Base-by-base conservation (phyloP, 768 basidiomycete genomes). In the Naematelia aurantialba region DNA sequence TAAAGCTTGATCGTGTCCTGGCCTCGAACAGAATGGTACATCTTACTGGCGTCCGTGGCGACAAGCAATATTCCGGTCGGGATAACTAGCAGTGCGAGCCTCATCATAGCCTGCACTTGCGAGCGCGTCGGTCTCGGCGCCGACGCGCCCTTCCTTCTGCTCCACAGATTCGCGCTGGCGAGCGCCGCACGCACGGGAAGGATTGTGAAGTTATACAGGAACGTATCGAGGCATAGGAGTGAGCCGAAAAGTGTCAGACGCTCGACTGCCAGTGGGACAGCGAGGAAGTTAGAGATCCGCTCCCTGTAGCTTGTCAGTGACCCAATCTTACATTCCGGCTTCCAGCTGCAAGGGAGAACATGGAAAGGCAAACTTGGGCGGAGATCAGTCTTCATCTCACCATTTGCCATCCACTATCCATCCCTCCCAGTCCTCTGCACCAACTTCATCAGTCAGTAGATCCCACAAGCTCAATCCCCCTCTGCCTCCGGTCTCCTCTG, bases 1-100 rank as follows among this genome's bases (percentile, higher is more conserved):
- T 98, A 98, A 50, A 99, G 79, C 79, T 98, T 99, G 80, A 99
- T 94, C 1, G 91, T 96, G 67, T 99, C 96, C 77, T 98, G 96
- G 0, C 93, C 94, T 21, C 96, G 86, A 56, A 99, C 97, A 14
- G 87, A 88, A 70, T 99, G 96, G 69, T 99, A 99, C 66, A 99
- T 94, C 80, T 93, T 92, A 78, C 91, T 94, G 10, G 91, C 89
- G 72, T 99, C 94, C 5, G 93, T 92, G 42, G 92, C 81, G 1
- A 88, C 86, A 30, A 85, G 82, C 3, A 97, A 81, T 21, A 93
- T 82, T 17, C 85, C 64, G 48, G 92, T 82, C 0, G 92, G 89
- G 25, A 86, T 73, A 1, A 87, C 73, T 21, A 99, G 82, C 2
- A 99, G 81, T 8, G 90, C 78, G 24, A 84, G 83, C 48, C 90